phyloP scores from a whole-genome alignment of 495 filamentous ascomycete species.

The Extremus antarcticus region DNA sequence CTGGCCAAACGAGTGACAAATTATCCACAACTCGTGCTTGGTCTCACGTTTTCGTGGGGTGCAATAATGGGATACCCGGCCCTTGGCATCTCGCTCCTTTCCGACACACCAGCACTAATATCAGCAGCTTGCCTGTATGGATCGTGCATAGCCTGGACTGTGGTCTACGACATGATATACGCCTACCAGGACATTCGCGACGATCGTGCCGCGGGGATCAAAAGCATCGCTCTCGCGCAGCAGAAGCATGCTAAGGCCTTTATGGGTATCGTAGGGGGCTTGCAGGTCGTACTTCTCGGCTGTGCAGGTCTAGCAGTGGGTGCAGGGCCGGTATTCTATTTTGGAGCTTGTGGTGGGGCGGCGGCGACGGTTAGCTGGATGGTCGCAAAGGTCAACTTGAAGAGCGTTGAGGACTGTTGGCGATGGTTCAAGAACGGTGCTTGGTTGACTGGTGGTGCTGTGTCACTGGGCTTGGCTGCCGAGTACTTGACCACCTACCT shows the following conservation, averaged over 20 bases:
- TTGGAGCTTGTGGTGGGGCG: conserved; percentile 76
- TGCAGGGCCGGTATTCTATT: conserved; percentile 74
- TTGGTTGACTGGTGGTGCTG: conserved; percentile 56
- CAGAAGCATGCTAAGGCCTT: conserved; percentile 80
- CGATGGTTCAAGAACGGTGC: conserved; percentile 87
- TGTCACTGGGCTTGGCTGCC: conserved; percentile 49
- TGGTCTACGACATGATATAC: conserved; percentile 98
- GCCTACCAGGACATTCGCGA: conserved; percentile 98
- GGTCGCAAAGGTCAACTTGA: conserved; percentile 80
- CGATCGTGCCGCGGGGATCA: conserved; percentile 85
- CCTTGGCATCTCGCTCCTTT: conserved; percentile 67
- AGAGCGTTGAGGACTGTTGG: conserved; percentile 80
- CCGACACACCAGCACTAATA: conserved; percentile 50
- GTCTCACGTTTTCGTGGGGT: conserved; percentile 92
- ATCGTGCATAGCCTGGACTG: conserved; percentile 86
- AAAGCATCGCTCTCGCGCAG: conserved; percentile 85
- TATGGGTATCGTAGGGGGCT: conserved; percentile 59
- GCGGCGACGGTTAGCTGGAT: conserved; percentile 65
- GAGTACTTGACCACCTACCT: conserved; percentile 40
- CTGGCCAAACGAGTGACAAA: conserved; percentile 88
- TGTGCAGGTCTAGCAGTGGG: conserved; percentile 63
- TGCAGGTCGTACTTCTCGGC: conserved; percentile 69
- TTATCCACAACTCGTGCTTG: conserved; percentile 87
- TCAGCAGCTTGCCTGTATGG: conserved; percentile 67
- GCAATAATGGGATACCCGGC: conserved; percentile 95